phyloP scores from a whole-genome alignment of 441 rosid genomes.

The Geranium incanum region DNA sequence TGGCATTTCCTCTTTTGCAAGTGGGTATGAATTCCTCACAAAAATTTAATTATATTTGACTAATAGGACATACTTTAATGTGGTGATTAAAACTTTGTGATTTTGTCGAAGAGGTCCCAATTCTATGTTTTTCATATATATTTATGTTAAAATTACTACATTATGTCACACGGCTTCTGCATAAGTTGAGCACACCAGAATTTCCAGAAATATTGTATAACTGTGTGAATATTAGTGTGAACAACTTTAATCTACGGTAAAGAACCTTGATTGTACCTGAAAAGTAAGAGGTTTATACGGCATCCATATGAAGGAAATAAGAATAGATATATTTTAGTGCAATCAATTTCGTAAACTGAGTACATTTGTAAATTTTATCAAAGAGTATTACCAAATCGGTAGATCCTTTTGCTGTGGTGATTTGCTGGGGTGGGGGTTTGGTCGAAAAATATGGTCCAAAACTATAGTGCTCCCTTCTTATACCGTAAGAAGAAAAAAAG shows the following conservation, averaged over 20 bases:
- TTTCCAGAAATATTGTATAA: background rate
- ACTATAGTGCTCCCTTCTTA: background rate
- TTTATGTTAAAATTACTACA: background rate
- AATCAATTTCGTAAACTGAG: background rate
- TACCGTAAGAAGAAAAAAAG: background rate
- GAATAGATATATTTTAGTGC: background rate
- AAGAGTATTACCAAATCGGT: background rate
- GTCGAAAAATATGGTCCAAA: background rate
- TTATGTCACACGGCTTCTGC: background rate
- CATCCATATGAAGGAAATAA: background rate
- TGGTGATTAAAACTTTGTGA: background rate
- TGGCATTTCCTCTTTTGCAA: background rate
- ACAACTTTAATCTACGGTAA: background rate
- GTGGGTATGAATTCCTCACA: background rate
- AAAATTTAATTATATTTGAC: background rate
- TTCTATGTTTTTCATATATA: background rate
- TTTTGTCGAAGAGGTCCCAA: background rate
- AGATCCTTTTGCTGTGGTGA: background rate
- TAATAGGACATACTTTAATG: background rate
- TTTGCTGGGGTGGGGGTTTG: constrained; percentile 2
- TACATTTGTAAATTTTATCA: background rate
- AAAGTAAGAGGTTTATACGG: background rate
- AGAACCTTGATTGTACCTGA: background rate
- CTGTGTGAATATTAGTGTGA: background rate
- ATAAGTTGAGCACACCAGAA: background rate